These are phyloP conservation scores for Termitomyces sp. DNA, from an alignment of 768 basidiomycete genomes.

Conservation along the genomic window DNA sequence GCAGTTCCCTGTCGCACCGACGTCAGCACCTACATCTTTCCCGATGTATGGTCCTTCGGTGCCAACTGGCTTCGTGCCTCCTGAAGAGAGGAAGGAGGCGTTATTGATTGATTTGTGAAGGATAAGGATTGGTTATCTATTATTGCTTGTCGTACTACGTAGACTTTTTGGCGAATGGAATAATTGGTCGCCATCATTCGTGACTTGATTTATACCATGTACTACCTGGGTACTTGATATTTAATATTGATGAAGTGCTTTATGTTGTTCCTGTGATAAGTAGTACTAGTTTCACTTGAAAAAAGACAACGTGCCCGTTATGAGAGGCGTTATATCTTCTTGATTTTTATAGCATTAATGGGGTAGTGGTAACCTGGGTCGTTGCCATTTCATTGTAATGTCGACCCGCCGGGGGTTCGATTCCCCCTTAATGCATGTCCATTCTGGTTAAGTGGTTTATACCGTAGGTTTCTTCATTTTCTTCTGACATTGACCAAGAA, in stretches of 20 bases:
- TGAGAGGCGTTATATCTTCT: too few relatives aligned
- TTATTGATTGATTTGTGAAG: slow-evolving; percentile 50
- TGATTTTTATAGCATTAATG: too few relatives aligned
- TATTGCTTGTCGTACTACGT: background rate
- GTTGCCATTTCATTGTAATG: too few relatives aligned
- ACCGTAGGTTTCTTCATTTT: too few relatives aligned
- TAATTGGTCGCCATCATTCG: background rate
- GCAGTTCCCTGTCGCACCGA: slow-evolving; percentile 65
- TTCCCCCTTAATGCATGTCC: slow-evolving; percentile 83
- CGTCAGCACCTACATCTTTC: slow-evolving; percentile 50
- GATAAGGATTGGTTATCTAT: background rate
- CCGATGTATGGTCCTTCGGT: slow-evolving; percentile 46
- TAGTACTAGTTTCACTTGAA: too few relatives aligned
- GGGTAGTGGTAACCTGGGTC: background rate
- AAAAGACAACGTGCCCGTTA: too few relatives aligned
- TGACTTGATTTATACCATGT: too few relatives aligned
- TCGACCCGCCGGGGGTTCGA: slow-evolving; percentile 88
- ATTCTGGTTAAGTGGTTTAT: too few relatives aligned
- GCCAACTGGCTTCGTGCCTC: slow-evolving; percentile 44
- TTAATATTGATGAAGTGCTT: too few relatives aligned
- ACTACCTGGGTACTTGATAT: too few relatives aligned
- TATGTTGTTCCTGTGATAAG: too few relatives aligned
- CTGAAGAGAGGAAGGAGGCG: slow-evolving; percentile 65
- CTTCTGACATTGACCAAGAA: too few relatives aligned
- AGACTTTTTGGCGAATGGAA: background rate